Evolutionary conservation across 176 grass and related monocot genomes (phyloP).

Genomic region (Elymus sibiricus): DNA sequence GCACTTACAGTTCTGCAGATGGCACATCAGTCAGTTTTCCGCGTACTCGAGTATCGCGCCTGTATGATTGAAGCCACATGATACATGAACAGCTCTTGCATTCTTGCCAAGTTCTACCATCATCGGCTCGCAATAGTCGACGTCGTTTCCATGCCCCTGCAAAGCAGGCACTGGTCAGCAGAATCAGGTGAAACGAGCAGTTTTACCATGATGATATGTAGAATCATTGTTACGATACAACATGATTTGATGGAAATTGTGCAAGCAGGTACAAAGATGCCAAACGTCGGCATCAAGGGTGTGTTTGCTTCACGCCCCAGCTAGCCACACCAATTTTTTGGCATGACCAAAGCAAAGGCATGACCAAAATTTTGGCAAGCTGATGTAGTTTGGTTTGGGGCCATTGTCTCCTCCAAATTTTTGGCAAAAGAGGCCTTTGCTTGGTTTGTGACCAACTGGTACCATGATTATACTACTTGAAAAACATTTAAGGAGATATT

Average conservation of each 20-base stretch:
- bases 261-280: neutral
- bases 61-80: slow-evolving; percentile 94
- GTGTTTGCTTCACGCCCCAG: no score
- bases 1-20: neutral
- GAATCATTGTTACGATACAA: neutral
- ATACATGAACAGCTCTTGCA: slow-evolving; percentile 67
- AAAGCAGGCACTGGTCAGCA: slow-evolving; percentile 9
- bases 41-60: slow-evolving; percentile 69
- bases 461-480: no score
- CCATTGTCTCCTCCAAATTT: no score
- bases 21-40: slow-evolving; percentile 19
- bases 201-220: neutral
- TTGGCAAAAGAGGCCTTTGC: no score
- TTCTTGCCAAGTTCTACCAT: slow-evolving; percentile 52
- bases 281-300: neutral
- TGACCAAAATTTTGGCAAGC: no score
- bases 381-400: no score
- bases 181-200: neutral
- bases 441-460: no score
- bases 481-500: no score
- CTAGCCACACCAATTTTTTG: no score
- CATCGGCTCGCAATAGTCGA: slow-evolving; percentile 73
- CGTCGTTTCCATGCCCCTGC: slow-evolving; percentile 81
- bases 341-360: no score
- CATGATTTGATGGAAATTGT: neutral